These are phyloP conservation scores for Nelumbo lutea DNA, from an alignment of 164 flowering plant species.

Conservation along the genomic window DNA sequence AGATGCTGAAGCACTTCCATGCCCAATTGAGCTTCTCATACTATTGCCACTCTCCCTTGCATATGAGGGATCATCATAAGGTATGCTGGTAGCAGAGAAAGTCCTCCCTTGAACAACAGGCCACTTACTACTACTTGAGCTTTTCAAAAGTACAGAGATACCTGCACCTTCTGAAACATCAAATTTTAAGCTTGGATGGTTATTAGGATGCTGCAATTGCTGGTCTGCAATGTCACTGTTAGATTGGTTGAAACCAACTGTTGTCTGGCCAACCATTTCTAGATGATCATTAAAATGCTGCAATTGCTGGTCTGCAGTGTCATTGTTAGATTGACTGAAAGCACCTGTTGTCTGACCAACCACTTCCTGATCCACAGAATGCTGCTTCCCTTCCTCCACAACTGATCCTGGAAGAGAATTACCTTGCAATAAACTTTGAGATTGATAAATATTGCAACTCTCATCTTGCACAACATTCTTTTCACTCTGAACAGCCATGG, in stretches of 20 bases:
- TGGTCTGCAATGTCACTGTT: slow-evolving; percentile 17
- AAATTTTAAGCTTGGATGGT: slow-evolving; percentile 28
- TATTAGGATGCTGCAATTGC: slow-evolving; percentile 21
- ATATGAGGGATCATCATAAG: slow-evolving; percentile 68
- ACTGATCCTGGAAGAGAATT: slow-evolving; percentile 20
- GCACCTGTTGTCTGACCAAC: slow-evolving; percentile 17
- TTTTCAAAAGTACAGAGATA: slow-evolving; percentile 61
- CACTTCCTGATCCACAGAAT: slow-evolving; percentile 20
- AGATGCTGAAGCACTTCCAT: slow-evolving; percentile 63
- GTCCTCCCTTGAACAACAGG: slow-evolving; percentile 66
- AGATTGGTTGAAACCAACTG: slow-evolving; percentile 16
- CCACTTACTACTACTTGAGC: slow-evolving; percentile 75
- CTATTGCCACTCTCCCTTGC: slow-evolving; percentile 54
- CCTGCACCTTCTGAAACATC: slow-evolving; percentile 64
- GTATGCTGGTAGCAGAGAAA: slow-evolving; percentile 44
- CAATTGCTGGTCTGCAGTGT: slow-evolving; percentile 20
- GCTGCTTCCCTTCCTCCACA: slow-evolving; percentile 35
- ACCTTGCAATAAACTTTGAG: slow-evolving; percentile 17
- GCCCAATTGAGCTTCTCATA: slow-evolving; percentile 64
- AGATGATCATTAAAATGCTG: slow-evolving; percentile 20
- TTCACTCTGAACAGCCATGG: slow-evolving; percentile 18
- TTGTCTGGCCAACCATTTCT: slow-evolving; percentile 18
- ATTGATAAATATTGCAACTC: slow-evolving; percentile 20
- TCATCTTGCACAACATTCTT: slow-evolving; percentile 18
- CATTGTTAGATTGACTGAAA: slow-evolving; percentile 17